Percentiles rank a stretch among this genome's conserved stretches.
phyloP scores from a whole-genome alignment of 2,329 filamentous ascomycete species.

The Sporothrix phasma region DNA sequence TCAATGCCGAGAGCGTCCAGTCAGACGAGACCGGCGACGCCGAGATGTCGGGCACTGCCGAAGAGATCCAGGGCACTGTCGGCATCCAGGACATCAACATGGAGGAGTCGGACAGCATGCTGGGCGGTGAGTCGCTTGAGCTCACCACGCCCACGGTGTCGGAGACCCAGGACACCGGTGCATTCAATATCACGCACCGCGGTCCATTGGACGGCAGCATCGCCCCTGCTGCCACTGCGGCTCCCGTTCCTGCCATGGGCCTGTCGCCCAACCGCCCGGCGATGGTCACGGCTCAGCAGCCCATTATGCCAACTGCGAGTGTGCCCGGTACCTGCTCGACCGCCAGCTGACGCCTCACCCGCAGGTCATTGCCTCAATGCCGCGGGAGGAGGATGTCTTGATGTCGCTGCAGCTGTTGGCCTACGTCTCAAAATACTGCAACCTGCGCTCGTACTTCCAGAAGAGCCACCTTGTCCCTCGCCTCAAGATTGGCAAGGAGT shows the following conservation, averaged over 20 bases:
- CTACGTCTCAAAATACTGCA: constrained; percentile 98
- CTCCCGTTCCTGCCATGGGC: constrained; percentile 52
- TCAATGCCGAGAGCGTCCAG: constrained; percentile 70
- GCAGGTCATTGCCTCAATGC: constrained; percentile 80
- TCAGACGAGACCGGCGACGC: constrained; percentile 69
- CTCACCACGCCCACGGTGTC: constrained; percentile 70
- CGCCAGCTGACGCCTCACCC: constrained; percentile 58
- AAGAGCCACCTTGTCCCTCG: constrained; percentile 86
- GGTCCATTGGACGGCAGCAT: constrained; percentile 77
- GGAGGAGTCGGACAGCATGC: constrained; percentile 69
- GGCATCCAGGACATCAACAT: constrained; percentile 74
- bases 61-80: constrained; percentile 74
- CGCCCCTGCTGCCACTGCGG: constrained; percentile 32
- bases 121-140: constrained; percentile 64
- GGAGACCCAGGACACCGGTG: constrained; percentile 76
- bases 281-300: constrained; percentile 61
- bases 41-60: constrained; percentile 76
- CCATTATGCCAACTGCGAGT: constrained; percentile 58
- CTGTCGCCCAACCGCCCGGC: constrained; percentile 65
- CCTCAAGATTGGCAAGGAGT: constrained; percentile 79
- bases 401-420: constrained; percentile 96
- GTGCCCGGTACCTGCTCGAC: constrained; percentile 75
- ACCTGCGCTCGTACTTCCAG: constrained; percentile 90
- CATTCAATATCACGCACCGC: constrained; percentile 89
- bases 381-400: constrained; percentile 90